These are phyloP conservation scores for Aspergillus melleus DNA, from an alignment of 2,329 filamentous ascomycete species.

Conservation along the genomic window DNA sequence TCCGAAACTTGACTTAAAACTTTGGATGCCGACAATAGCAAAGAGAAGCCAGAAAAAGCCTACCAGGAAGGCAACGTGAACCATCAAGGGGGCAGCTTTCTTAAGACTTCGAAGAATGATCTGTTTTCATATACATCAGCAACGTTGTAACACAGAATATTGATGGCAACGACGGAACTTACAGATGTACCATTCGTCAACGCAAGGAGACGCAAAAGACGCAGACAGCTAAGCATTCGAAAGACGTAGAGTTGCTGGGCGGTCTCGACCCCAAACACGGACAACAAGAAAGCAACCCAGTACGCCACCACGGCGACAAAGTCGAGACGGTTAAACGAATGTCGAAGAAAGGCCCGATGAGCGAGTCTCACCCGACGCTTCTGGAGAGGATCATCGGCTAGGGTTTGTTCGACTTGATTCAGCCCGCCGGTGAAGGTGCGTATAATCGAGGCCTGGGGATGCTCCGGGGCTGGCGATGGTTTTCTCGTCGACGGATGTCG, in stretches of 20 bases:
- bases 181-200: slow-evolving; percentile 91
- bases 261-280: slow-evolving; percentile 68
- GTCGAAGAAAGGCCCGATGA: slow-evolving; percentile 85
- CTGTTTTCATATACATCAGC: slow-evolving; percentile 41
- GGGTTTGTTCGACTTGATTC: slow-evolving; percentile 60
- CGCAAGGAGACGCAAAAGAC: slow-evolving; percentile 85
- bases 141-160: slow-evolving; percentile 54
- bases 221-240: slow-evolving; percentile 92
- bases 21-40: slow-evolving; percentile 94
- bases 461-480: slow-evolving; percentile 43
- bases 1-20: slow-evolving; percentile 81
- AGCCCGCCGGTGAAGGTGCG: slow-evolving; percentile 75
- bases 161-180: slow-evolving; percentile 38
- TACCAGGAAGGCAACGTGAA: slow-evolving; percentile 92
- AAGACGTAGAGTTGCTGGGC: slow-evolving; percentile 80
- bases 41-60: slow-evolving; percentile 98
- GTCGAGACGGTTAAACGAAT: slow-evolving; percentile 94
- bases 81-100: slow-evolving; percentile 85
- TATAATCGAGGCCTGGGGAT: slow-evolving; percentile 59
- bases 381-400: slow-evolving; percentile 65
- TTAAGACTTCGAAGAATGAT: slow-evolving; percentile 95
- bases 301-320: slow-evolving; percentile 93
- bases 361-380: slow-evolving; percentile 84
- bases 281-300: slow-evolving; percentile 83
- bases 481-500: slow-evolving; percentile 66